Evolutionary conservation across 495 filamentous ascomycete species (phyloP), one percentile per base, ranked within the genome.

Genomic region (Penicillium ochrochloron): DNA sequence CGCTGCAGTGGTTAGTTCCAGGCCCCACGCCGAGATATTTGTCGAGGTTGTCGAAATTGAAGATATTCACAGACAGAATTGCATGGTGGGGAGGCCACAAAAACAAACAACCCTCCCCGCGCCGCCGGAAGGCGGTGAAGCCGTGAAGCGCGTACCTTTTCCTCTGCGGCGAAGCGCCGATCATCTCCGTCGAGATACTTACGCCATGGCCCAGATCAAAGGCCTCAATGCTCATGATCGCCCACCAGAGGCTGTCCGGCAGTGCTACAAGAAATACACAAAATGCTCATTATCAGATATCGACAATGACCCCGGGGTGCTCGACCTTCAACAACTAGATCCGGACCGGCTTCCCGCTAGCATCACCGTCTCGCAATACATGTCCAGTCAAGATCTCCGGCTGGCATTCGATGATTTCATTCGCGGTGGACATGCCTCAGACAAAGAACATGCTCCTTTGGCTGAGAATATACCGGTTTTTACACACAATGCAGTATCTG

Each of bases 141-240:
- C 78, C 76, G 78, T 78, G 70, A 73, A 27, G 65, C 64, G 70
- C 69, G 71, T 70, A 35, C 57, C 21, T 50, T 65, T 52, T 52
- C 35, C 39, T 9, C 19, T 34, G 51, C 29, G 51, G 51, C 31
- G 53, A n/a, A 48, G 27, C 62, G 42, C 58, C 65, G 61, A 50
- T 44, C 61, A n/a, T 34, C 46, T 50, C 33, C 31, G 1, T n/a
- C 17, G 19, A 48, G 19, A 19, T 55, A 53, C 14, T 50, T 57
- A 65, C 42, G 31, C 42, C 27, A 80, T 81, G 78, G 75, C 76
- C 23, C 75, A 73, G 21, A 79, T 81, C 52, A 75, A 73, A 67
- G 82, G 80, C 6, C 78, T 92, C 11, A 87, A 93, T 72, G 86
- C 91, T 33, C 85, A 91, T 70, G 84, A 90, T 73, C 84, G 82